Evolutionary conservation across 495 filamentous ascomycete genomes (phyloP), one percentile per base, ranked within the genome.

Genomic region (Symbiotaphrina buchneri): DNA sequence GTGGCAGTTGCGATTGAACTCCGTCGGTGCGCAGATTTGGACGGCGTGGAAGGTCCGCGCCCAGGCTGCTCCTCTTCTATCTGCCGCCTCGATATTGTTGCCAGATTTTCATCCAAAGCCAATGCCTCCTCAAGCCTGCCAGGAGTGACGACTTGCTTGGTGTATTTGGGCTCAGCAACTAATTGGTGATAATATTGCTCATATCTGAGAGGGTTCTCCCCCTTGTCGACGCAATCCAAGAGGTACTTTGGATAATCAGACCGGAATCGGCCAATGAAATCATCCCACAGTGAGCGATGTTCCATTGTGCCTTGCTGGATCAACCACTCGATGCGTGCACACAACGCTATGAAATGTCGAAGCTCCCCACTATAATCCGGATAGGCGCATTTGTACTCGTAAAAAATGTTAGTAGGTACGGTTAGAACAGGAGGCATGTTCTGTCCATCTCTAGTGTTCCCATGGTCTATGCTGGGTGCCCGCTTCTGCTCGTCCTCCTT

Each of bases 281-380:
- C 45, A 36, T 50, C 47, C 47, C 47, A 50, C 15, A 38, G 35
- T n/a, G 27, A 44, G 20, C 31, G 42, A 18, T 40, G 39, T 17
- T 38, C 28, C 36, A 42, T 40, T 27, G 33, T 38, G 15, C 39
- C 40, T 7, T 39, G 35, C 11, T 30, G 6, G 6, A 40, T 33
- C 3, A 47, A 33, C 5, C 32, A 27, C 13, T 38, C 16, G 5
- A 50, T 41, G 21, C 38, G 30, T 18, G 28, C 16, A 21, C 44
- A 47, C 6, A 39, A 30, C 5, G 27, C 35, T 5, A 33, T 7
- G 24, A 49, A 49, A 28, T 49, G 44, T 21, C 39, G 35, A 2
- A n/a, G 11, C 25, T 38, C 21, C 4, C 46, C 46, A 7, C 18
- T 35, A 23, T 49, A 49, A 10, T 41, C 35, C 7, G 42, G 39